These are phyloP conservation scores for Verticillium longisporum DNA, from an alignment of 2,329 filamentous ascomycete species.

Conservation along the genomic window DNA sequence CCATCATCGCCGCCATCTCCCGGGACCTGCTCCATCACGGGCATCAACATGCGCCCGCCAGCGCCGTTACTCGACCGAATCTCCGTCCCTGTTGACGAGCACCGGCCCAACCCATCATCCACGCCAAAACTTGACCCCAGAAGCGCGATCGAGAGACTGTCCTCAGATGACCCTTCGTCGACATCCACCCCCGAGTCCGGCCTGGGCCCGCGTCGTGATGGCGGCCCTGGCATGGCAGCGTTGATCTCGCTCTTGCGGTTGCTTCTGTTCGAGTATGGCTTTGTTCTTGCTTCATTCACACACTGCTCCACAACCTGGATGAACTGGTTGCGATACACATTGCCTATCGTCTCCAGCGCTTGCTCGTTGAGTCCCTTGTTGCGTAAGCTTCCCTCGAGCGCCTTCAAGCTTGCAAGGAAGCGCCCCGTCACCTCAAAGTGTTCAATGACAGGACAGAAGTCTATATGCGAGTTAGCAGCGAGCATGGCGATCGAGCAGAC, in stretches of 20 bases:
- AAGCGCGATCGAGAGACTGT: conserved; percentile 11
- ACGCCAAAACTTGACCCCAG: background rate
- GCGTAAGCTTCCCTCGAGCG: conserved; percentile 23
- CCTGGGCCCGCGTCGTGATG: conserved; percentile 14
- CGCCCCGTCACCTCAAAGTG: conserved; percentile 29
- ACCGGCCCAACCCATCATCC: conserved; percentile 7
- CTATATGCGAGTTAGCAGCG: conserved; percentile 12
- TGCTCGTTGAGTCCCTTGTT: conserved; percentile 29
- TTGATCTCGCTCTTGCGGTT: conserved; percentile 27
- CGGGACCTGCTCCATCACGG: conserved; percentile 8
- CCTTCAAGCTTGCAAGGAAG: conserved; percentile 25
- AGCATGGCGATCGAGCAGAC: background rate
- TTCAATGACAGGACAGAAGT: conserved; percentile 32
- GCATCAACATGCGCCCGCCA: conserved; percentile 4
- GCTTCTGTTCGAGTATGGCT: conserved; percentile 32
- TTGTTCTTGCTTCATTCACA: conserved; percentile 23
- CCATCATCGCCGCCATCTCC: background rate
- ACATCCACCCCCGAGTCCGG: conserved; percentile 31
- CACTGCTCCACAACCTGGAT: conserved; percentile 30
- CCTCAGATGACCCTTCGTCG: conserved; percentile 27
- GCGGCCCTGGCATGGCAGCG: conserved; percentile 13
- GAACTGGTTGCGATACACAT: conserved; percentile 33
- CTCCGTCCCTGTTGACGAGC: conserved; percentile 9
- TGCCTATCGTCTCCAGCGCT: conserved; percentile 29
- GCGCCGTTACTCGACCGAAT: conserved; percentile 2